Percentiles rank a stretch among this genome's conserved stretches.
Conservation (phyloP, 768 basidiomycete genomes). For the Suillus brevipes region DNA sequence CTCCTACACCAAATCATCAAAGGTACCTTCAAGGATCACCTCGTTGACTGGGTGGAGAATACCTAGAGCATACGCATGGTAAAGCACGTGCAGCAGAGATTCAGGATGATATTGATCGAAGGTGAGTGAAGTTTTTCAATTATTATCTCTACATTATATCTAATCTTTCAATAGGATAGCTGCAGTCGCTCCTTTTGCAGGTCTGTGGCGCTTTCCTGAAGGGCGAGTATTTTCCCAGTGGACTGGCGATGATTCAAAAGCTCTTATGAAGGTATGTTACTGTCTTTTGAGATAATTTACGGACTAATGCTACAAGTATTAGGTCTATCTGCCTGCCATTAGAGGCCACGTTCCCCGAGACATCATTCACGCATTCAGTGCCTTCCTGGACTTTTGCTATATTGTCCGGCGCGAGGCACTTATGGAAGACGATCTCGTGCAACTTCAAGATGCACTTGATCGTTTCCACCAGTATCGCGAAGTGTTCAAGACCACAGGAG, state of each 20-base stretch:
- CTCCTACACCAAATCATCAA: constrained; percentile 12
- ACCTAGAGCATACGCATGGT: background rate
- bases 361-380: constrained; percentile 17
- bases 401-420: constrained; percentile 6
- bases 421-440: constrained; percentile 2
- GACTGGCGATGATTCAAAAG: constrained; percentile 24
- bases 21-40: constrained; percentile 11
- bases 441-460: background rate
- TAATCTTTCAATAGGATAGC: constrained; percentile 20
- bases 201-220: constrained; percentile 17
- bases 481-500: background rate
- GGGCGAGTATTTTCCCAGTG: constrained; percentile 21
- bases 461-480: background rate
- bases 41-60: constrained; percentile 14
- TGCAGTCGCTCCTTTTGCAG: constrained; percentile 22
- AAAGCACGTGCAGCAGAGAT: background rate
- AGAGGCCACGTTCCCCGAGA: constrained; percentile 30
- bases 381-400: constrained; percentile 31
- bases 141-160: too few relatives aligned
- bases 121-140: too few relatives aligned
- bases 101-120: background rate
- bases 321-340: constrained; percentile 36
- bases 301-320: background rate
- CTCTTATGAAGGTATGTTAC: constrained; percentile 22
- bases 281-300: background rate